These are phyloP conservation scores for Trichoderma gamsii DNA, from an alignment of 495 filamentous ascomycete species.

Conservation along the genomic window DNA sequence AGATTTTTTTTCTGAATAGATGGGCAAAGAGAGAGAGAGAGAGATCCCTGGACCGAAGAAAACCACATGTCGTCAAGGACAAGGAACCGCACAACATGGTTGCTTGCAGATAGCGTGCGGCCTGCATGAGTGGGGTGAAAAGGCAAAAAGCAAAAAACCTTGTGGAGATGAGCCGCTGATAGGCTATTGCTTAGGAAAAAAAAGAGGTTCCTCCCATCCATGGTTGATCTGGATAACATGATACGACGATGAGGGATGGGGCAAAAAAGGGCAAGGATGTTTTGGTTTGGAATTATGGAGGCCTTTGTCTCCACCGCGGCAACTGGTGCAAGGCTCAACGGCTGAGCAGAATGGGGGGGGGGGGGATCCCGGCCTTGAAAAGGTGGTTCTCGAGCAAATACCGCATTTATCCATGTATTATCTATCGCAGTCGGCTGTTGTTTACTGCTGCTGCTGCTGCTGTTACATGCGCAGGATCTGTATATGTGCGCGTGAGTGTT, in stretches of 20 bases:
- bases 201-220: background rate
- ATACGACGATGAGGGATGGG: background rate
- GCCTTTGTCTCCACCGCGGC: background rate
- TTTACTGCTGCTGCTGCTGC: too few relatives aligned
- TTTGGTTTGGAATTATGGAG: background rate
- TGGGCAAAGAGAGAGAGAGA: background rate
- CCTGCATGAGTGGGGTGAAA: background rate
- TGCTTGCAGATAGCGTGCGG: slow-evolving; percentile 13
- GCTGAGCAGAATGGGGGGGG: background rate
- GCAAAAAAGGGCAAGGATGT: slow-evolving; percentile 3
- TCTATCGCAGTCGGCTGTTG: background rate
- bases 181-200: background rate
- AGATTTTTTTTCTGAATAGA: background rate
- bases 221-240: slow-evolving; percentile 6
- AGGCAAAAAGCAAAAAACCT: background rate
- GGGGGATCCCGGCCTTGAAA: background rate
- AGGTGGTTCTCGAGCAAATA: background rate
- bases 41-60: slow-evolving; percentile 3
- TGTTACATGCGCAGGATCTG: too few relatives aligned
- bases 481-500: background rate
- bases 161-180: background rate
- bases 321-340: background rate
- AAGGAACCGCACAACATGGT: background rate
- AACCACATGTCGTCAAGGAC: background rate
- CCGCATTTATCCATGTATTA: background rate